Evolutionary conservation across 169 alveolate species (phyloP).

Genomic region (Neospora caninum): DNA sequence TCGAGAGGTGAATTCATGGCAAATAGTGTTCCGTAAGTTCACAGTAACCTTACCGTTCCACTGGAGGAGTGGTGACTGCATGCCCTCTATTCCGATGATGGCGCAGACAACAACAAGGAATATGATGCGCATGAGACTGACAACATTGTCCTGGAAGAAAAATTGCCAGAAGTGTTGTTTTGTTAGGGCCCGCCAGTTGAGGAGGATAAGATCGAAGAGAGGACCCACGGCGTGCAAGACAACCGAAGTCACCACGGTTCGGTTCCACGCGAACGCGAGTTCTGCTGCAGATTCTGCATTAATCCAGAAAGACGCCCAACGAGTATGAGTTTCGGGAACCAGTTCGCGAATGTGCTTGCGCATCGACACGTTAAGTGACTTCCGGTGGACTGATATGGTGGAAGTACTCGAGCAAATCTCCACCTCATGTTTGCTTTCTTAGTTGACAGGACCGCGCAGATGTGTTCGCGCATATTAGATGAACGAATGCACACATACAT

Average conservation of each 20-base stretch:
- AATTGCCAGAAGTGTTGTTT: conserved; percentile 50
- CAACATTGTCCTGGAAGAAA: conserved; percentile 30
- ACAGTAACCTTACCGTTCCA: conserved; percentile 65
- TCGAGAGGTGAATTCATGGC: too few relatives aligned
- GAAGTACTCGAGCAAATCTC: too few relatives aligned
- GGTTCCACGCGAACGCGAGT: conserved; percentile 7
- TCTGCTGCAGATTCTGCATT: neutral
- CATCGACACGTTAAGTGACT: too few relatives aligned
- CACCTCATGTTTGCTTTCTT: too few relatives aligned
- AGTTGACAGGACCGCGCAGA: too few relatives aligned
- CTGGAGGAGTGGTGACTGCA: conserved; percentile 36
- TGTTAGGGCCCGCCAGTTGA: conserved; percentile 42
- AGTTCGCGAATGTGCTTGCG: too few relatives aligned
- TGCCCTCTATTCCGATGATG: conserved; percentile 42
- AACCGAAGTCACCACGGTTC: neutral
- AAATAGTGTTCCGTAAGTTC: too few relatives aligned
- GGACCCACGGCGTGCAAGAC: conserved; percentile 57
- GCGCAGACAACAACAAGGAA: conserved; percentile 26
- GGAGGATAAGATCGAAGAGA: conserved; percentile 55
- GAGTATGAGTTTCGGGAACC: neutral
- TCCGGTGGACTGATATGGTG: too few relatives aligned
- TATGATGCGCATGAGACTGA: conserved; percentile 17
- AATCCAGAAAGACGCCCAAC: neutral
- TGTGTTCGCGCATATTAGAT: too few relatives aligned
- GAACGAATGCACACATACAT: too few relatives aligned